Evolutionary conservation across 805 yeast species (phyloP), one percentile per base, ranked within the genome.

Genomic region (Yamadazyma nakazawae): DNA sequence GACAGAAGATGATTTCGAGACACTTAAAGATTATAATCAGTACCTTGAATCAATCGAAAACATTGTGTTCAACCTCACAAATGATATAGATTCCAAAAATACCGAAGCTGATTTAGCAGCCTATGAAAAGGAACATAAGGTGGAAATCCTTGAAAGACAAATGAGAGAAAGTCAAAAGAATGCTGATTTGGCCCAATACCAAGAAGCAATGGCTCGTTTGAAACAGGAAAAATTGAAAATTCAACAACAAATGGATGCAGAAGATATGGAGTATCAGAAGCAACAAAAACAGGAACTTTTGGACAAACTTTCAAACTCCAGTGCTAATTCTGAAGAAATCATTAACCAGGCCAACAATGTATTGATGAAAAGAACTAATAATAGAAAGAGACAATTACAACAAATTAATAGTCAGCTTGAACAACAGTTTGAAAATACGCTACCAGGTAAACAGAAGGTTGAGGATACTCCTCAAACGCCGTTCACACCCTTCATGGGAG

Each of bases 401-500:
- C 78, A 78, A 52, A 77, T 85, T 16, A 80, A 83, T 49, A 81
- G 77, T 51, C 87, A 84, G 54, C 59, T 71, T 45, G 76, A 72
- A 45, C 67, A 64, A 39, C 68, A 64, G 51, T 67, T 69, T 46
- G 63, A 68, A 52, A 57, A 59, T 44, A 37, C 57, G 39, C 58
- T 63, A 36, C 61, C 67, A 14, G 54, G 58, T 47, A 18, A 36
- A 18, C 34, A 40, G 37, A 42, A 37, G 24, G 24, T 14, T 9
- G 64, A 59, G 25, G 60, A 48, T 10, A 61, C 51, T 13, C 45
- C 40, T 37, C 49, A 47, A 35, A 54, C 63, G 7, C 98, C 98
- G 14, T 92, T 91, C 63, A 90, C 98, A 10, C 98, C 98, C 8
- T 92, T 92, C 67, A 82, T 84, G 59, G 97, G 97, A 38, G 98